Evolutionary conservation across 805 yeast genomes (phyloP).

Genomic region (Teunomyces tritomae): DNA sequence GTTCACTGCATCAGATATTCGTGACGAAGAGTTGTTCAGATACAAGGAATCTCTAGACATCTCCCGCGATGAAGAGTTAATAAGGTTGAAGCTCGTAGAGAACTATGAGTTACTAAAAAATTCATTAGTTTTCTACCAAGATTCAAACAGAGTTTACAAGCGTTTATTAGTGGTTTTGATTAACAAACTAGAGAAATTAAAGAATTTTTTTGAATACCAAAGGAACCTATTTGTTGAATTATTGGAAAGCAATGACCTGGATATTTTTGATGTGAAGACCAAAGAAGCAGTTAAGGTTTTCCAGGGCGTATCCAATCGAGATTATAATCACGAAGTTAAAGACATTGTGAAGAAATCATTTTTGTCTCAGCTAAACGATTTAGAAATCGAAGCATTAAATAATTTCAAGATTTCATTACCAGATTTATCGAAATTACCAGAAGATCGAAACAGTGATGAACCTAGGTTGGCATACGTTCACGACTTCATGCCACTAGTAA

Average conservation of each 20-base stretch:
- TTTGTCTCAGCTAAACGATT: slow-evolving; percentile 5
- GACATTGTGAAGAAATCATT: slow-evolving; percentile 19
- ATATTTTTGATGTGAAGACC: slow-evolving; percentile 18
- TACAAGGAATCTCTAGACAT: slow-evolving; percentile 17
- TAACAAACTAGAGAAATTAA: slow-evolving; percentile 38
- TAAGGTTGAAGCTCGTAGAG: slow-evolving; percentile 28
- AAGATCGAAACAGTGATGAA: background rate
- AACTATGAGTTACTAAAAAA: slow-evolving; percentile 33
- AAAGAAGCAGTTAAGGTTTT: slow-evolving; percentile 26
- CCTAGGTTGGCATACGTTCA: slow-evolving; percentile 19
- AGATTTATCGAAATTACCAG: background rate
- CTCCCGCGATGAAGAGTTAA: slow-evolving; percentile 31
- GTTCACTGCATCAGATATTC: slow-evolving; percentile 18
- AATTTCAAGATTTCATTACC: background rate
- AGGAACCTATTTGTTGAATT: slow-evolving; percentile 22
- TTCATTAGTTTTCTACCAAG: slow-evolving; percentile 33
- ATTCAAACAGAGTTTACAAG: slow-evolving; percentile 34
- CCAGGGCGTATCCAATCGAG: slow-evolving; percentile 25
- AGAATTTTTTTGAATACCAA: slow-evolving; percentile 39
- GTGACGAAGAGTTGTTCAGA: slow-evolving; percentile 28
- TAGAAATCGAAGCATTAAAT: slow-evolving; percentile 1
- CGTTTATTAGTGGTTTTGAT: slow-evolving; percentile 25
- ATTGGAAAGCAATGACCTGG: slow-evolving; percentile 15
- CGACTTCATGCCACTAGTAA: slow-evolving; percentile 42
- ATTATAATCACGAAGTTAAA: slow-evolving; percentile 30